Evolutionary conservation across 2,329 filamentous ascomycete species (phyloP), one percentile per base, ranked within the genome.

Genomic region (Monilinia fructigena): DNA sequence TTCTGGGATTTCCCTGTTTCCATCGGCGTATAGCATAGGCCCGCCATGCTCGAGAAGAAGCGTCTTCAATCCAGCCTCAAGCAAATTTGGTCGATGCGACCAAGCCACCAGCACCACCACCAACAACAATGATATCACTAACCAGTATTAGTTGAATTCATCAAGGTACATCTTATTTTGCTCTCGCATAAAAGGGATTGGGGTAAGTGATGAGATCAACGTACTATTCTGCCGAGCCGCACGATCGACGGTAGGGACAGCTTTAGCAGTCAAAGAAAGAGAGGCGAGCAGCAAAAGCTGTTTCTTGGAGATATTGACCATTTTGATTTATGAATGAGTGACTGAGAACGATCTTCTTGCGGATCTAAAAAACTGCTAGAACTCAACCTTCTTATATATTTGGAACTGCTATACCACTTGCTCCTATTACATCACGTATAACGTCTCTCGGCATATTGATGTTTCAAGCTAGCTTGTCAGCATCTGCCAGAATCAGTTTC

Each of bases 81-180:
- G 58, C 58, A 11, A 60, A 60, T 35, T 60, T 60, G 28, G 58
- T 35, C 7, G 58, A 45, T 47, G 58, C 42, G 28, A 60, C 58
- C 35, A 60, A 6, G 12, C 58, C 58, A 8, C 58, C 58, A 18
- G 58, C 58, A 35, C 58, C 58, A 20, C 26, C 42, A 35, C 58
- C 58, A 31, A 60, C 58, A 2, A 60, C 58, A 60, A 60, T 60
- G 18, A 60, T 50, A 60, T 60, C 58, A 60, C 58, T 60, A 20
- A 23, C 31, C 31, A 40, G 31, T 38, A 14, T 55, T 6, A 55
- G 53, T 38, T 40, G 7, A 38, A 31, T 23, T 20, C 20, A 38
- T 12, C 20, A 23, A 23, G 31, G 11, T 23, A 40, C 20, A 55
- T 38, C 2, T 38, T 7, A 14, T 3, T 55, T 5, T 16, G 12